Base-by-base conservation (phyloP, 257 asterid genomes). In the Echites panduratus region DNA sequence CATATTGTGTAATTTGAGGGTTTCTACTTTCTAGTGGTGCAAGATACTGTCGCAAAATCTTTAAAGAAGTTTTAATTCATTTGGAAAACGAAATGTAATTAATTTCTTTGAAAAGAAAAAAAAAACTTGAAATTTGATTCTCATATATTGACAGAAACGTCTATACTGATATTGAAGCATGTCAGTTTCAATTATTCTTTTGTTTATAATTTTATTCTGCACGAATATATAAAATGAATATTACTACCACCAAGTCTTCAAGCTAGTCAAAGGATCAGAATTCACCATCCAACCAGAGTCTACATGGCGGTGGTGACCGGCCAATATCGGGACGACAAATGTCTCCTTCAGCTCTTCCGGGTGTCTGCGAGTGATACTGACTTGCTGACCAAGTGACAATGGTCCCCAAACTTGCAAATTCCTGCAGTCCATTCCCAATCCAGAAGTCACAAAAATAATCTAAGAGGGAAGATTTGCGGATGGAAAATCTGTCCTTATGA, bases 291-390 rank as follows among this genome's bases (percentile, higher is more conserved):
- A 22, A 52, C 53, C 2, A 32, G 44, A 29, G 71, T 64, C 82
- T 50, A n/a, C 63, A 8, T 7, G 75, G 81, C 82, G 82, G 82
- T 67, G 83, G 78, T 32, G 38, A 32, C 84, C 84, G 87, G 68
- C 87, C 86, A 79, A 63, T 69, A 58, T n/a, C 11, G 61, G 5
- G 12, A 50, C 12, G 73, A 49, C 76, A 70, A 57, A 44, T 41
- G 75, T 64, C 73, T 2, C n/a, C 53, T 57, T 49, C 27, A 53
- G 59, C 59, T 19, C 59, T 59, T 0, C n/a, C 4, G 62, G 32
- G 62, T 13, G 66, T 5, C 41, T 27, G n/a, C 20, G 17, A 2
- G 0, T 19, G 58, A 9, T 52, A 52, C 1, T 45, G 49, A 7
- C 49, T 41, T 1, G 45, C 45, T 41, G 45, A 41, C 7, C 45